Base-by-base conservation (phyloP, 2,329 filamentous ascomycete species). In the Davidsoniella eucalypti region DNA sequence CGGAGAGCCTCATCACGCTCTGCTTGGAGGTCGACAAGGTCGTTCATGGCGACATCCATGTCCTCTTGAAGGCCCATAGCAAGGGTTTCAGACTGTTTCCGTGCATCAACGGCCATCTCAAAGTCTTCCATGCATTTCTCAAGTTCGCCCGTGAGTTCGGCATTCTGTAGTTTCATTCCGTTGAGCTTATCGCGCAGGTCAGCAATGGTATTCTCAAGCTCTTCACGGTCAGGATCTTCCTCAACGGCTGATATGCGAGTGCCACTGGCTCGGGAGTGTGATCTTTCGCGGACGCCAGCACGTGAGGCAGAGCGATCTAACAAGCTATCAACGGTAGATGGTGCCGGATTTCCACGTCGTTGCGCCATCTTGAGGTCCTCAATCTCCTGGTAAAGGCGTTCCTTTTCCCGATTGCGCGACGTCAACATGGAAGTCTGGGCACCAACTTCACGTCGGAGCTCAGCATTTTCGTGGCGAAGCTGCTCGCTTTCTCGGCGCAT, bases 351-450 rank as follows among this genome's bases (percentile, higher is more conserved):
- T 57, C 74, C 83, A 55, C 86, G 80, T 50, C 87, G 80, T 56
- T 87, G 82, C 1, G 84, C 79, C 58, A 96, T 78, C 66, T 96
- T 98, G 55, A 98, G 71, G 54, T 95, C 88, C 65, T 98, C 92
- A 55, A 96, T 96, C 62, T 98, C 90, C 61, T 94, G 87, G 63
- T 96, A 94, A 7, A 98, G 71, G 4, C 87, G 79, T 61, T 96
- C 88, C 61, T 94, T 93, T 61, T 98, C 92, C 23, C 87, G 83
- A 60, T 95, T 95, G 21, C 92, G 77, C 36, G 92, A 96, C 1
- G 90, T 95, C 33, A 98, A 74, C 87, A 98, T 96, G 0, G 88
- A 95, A 1, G 88, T 94, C 63, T 98, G 92, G 2, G 92, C 92
- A 54, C 88, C 87, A 26, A 96, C 84, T 63, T 96, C 88, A 49